Evolutionary conservation across 2,329 filamentous ascomycete species (phyloP), one percentile per base, ranked within the genome.

Genomic region (Podosphaera aphanis): DNA sequence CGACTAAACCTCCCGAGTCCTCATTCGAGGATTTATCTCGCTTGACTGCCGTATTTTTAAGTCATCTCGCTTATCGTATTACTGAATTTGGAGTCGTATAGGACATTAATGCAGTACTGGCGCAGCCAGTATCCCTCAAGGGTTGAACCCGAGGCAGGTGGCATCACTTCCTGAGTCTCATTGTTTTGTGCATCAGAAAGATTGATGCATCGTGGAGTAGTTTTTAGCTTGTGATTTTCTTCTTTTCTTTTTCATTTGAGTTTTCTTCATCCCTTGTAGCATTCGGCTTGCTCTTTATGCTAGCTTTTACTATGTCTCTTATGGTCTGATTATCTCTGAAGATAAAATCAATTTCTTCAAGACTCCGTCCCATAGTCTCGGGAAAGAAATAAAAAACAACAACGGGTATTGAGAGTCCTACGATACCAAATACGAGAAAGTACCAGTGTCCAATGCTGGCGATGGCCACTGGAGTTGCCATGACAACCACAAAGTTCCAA

Each of bases 341-440:
- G 51, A 82, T 75, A 47, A 71, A 66, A 54, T 83, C 77, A 60
- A 83, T 74, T 57, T 82, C 77, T 59, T 82, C 77, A 27, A 81
- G 64, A 13, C 66, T 71, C 6, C 70, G 67, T 50, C 59, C 56
- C 53, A 66, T 63, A 2, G 71, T 73, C 55, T 73, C 70, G 0
- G 70, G 69, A 46, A 57, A 61, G 43, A 58, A 57, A 49, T 61
- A 55, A 52, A 60, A 62, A 49, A 63, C 62, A 43, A 63, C 50
- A 0, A 61, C 60, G 11, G 63, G 49, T 51, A 63, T 63, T 39
- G 50, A 57, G 11, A 60, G 59, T 47, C 62, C 63, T 29, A 62
- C 49, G 19, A 55, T 50, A 1, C 60, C 61, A 49, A 63, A 63
- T 53, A 63, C 60, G 16, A 60, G 47, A 48, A 63, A 63, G 1